Percentiles rank a stretch among this genome's conserved stretches.
phyloP scores from a whole-genome alignment of 768 basidiomycete genomes.

The Cystobasidium onofrii region DNA sequence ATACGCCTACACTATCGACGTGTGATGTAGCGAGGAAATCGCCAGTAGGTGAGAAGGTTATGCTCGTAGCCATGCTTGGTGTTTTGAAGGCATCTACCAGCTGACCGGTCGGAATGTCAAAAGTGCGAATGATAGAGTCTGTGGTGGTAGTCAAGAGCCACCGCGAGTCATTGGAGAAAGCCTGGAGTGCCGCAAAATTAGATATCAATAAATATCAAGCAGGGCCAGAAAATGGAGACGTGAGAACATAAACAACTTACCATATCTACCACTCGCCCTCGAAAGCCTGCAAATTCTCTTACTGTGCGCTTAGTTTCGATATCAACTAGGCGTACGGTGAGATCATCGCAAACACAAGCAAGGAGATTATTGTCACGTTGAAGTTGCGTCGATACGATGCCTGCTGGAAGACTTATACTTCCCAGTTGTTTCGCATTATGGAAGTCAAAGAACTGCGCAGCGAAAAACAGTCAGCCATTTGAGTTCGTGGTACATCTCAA shows the following conservation, averaged over 20 bases:
- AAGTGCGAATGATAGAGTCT: constrained; percentile 87
- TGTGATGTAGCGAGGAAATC: constrained; percentile 95
- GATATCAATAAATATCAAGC: too few relatives aligned
- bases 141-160: constrained; percentile 84
- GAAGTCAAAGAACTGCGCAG: constrained; percentile 87
- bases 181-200: constrained; percentile 56
- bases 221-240: too few relatives aligned
- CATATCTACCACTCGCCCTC: constrained; percentile 76
- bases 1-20: constrained; percentile 85
- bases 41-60: constrained; percentile 86
- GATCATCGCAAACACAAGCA: constrained; percentile 76
- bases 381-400: constrained; percentile 61
- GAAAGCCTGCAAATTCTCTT: constrained; percentile 75
- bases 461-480: not conserved
- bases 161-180: constrained; percentile 88
- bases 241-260: constrained; percentile 55
- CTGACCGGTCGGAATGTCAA: constrained; percentile 84
- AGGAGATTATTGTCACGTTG: constrained; percentile 79
- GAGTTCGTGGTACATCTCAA: not conserved
- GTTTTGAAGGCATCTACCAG: constrained; percentile 88
- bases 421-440: constrained; percentile 65
- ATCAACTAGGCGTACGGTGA: constrained; percentile 74
- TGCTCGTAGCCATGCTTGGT: constrained; percentile 72
- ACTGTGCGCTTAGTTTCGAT: constrained; percentile 81
- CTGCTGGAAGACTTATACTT: constrained; percentile 60